These are phyloP conservation scores for Coemansia sp. DNA, from an alignment of 192 early-diverging fungal species.

Conservation along the genomic window DNA sequence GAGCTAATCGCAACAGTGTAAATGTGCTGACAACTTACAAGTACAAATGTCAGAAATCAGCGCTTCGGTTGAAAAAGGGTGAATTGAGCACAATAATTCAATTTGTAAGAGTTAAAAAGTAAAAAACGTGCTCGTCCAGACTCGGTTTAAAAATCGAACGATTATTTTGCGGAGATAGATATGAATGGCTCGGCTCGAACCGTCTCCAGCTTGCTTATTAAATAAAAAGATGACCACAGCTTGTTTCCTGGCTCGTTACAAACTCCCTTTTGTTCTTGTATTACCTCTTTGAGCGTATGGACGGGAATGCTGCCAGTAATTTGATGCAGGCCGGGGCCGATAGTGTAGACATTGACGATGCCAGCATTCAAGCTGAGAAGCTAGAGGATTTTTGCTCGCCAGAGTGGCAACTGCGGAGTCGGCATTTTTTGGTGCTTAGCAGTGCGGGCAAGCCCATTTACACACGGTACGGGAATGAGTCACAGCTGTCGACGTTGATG, in stretches of 20 bases:
- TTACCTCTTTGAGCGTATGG: neutral
- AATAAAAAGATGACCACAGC: no score
- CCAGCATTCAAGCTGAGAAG: slow-evolving; percentile 22
- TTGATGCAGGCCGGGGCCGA: neutral
- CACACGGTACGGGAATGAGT: slow-evolving; percentile 87
- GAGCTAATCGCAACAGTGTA: neutral
- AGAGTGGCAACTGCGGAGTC: slow-evolving; percentile 48
- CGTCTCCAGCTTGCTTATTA: neutral
- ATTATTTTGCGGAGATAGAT: neutral
- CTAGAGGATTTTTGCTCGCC: slow-evolving; percentile 45
- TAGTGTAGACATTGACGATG: neutral
- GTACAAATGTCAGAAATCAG: neutral
- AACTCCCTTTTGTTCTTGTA: neutral
- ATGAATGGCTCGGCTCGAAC: neutral
- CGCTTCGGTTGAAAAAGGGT: neutral
- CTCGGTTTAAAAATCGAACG: neutral
- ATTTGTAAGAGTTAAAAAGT: neutral
- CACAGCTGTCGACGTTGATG: slow-evolving; percentile 81
- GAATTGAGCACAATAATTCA: neutral
- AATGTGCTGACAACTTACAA: neutral
- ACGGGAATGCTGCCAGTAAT: neutral
- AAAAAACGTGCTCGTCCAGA: neutral
- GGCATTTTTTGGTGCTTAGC: slow-evolving; percentile 92
- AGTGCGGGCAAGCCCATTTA: slow-evolving; percentile 95
- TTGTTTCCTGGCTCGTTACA: neutral